These are phyloP conservation scores for Fomes fomentarius DNA, from an alignment of 1,284 basidiomycete genomes.

Conservation along the genomic window DNA sequence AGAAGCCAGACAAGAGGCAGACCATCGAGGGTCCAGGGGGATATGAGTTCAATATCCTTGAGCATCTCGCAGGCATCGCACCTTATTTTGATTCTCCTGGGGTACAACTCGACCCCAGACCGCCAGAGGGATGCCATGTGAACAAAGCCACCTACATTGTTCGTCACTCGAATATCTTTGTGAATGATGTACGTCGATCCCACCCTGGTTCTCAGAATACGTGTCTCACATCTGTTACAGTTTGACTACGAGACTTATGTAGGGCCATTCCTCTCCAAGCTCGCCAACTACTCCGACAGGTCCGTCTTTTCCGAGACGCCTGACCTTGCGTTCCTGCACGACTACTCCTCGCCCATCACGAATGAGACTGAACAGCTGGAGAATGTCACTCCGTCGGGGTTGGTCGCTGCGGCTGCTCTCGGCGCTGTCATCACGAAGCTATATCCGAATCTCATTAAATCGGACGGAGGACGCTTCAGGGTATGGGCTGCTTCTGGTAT, in stretches of 20 bases:
- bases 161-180: constrained; percentile 28
- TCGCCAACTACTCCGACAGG: constrained; percentile 21
- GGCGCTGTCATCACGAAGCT: constrained; percentile 20
- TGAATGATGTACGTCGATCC: constrained; percentile 19
- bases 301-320: constrained; percentile 12
- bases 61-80: constrained; percentile 20
- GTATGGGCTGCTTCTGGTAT: constrained; percentile 25
- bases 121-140: constrained; percentile 18
- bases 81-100: constrained; percentile 26
- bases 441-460: constrained; percentile 17
- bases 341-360: constrained; percentile 25
- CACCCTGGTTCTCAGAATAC: too few relatives aligned
- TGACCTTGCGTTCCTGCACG: constrained; percentile 18
- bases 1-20: constrained; percentile 12
- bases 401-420: constrained; percentile 20
- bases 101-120: constrained; percentile 17
- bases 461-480: constrained; percentile 9
- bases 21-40: constrained; percentile 13
- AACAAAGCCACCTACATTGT: constrained; percentile 22
- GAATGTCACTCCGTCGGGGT: constrained; percentile 26
- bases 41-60: constrained; percentile 16
- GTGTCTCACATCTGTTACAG: neutral
- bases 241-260: constrained; percentile 29
- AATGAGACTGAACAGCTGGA: constrained; percentile 25
- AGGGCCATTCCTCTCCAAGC: constrained; percentile 24